Evolutionary conservation across 1,139 yeast genomes (phyloP), one percentile per base, ranked within the genome.

Genomic region (Debaryomyces singareniensis): DNA sequence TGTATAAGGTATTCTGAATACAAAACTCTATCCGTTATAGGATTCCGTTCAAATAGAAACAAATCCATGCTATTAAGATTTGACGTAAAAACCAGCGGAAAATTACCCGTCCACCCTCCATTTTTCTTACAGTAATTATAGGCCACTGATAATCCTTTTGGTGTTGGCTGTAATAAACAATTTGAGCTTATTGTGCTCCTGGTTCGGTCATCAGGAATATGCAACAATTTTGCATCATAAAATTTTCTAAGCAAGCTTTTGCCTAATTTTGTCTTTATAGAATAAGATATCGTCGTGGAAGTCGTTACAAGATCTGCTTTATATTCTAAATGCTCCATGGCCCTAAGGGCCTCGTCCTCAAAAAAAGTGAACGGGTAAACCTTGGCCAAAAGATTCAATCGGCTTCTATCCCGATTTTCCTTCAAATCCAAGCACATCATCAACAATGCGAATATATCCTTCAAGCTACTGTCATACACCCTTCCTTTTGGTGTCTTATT

Each of bases 121-220:
- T 71, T 57, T 26, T 61, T 68, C 30, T 61, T 59, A 38, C 81
- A 77, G 48, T 78, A 86, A 9, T 68, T 61, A 29, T 72, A 74
- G 2, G 89, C 54, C 0, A 86, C 50, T 0, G 87, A 78, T 4
- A 86, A 74, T 1, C 97, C 98, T 47, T 91, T 91, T 0, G 97
- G 91, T 0, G 97, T 86, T 4, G 96, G 95, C 45, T 89, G 97
- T 21, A 87, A 49, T 3, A 60, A 34, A 1, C 63, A 57, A 27
- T 56, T 49, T 3, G 46, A 53, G 33, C 68, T 68, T 2, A 78
- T 66, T 27, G 48, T 57, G n/a, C 51, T 42, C 31, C 78, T 49
- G 0, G 93, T 80, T 42, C 93, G 64, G 41, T 82, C 89, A 5
- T 73, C 71, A 0, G 95, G 96, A 15, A 78, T 73, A 47, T 87